Percentiles rank a stretch among this genome's conserved stretches.
phyloP scores from a whole-genome alignment of 2,329 filamentous ascomycete genomes.

The Colletotrichum orbiculare region DNA sequence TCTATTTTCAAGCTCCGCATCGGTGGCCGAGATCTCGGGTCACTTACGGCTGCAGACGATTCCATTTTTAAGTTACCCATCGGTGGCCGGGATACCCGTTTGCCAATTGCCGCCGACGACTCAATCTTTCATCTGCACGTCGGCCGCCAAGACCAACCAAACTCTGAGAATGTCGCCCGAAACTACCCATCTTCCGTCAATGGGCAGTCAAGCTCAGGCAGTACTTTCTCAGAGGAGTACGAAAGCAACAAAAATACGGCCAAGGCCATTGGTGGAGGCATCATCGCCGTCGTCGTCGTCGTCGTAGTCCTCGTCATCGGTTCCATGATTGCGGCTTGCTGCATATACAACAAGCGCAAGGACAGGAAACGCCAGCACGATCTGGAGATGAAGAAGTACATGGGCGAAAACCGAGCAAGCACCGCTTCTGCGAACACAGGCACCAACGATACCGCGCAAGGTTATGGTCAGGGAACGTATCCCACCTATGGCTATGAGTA shows the following conservation, averaged over 20 bases:
- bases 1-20: too few species aligned
- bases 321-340: conserved; percentile 5
- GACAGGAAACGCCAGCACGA: conserved; percentile 5
- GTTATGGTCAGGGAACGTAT: neutral
- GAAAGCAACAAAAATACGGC: neutral
- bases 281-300: conserved; percentile 15
- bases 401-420: conserved; percentile 14
- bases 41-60: too few species aligned
- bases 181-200: too few species aligned
- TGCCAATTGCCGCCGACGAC: too few species aligned
- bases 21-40: too few species aligned
- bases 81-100: too few species aligned
- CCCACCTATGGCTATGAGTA: neutral
- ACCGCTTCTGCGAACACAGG: neutral
- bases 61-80: too few species aligned
- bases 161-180: too few species aligned
- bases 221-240: conserved; percentile 2
- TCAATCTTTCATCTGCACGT: neutral
- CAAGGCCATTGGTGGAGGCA: conserved; percentile 11
- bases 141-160: too few species aligned
- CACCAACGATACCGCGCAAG: neutral
- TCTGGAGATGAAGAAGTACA: conserved; percentile 18
- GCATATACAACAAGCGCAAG: conserved; percentile 9
- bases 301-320: conserved; percentile 9
- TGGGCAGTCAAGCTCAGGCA: neutral